Evolutionary conservation across 2,329 filamentous ascomycete genomes (phyloP), one percentile per base, ranked within the genome.

Genomic region (Lasiodiplodia gonubiensis): DNA sequence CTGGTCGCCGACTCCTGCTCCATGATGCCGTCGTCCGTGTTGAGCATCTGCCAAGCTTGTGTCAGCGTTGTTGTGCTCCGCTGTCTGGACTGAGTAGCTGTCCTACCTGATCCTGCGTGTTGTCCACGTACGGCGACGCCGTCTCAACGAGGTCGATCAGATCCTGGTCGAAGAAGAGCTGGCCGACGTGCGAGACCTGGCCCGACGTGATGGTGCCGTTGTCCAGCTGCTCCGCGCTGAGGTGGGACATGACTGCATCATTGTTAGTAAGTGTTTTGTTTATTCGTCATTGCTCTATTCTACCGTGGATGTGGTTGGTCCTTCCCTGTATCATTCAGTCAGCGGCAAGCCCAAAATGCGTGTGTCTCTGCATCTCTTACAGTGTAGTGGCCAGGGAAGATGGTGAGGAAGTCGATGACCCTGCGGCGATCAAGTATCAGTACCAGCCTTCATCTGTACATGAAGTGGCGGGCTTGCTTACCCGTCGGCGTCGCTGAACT

Each of bases 91-190:
- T 8, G n/a, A 2, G 3, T 10, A 1, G 46, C 73, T 77, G 4
- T 83, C 88, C 1, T 49, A 49, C 57, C n/a, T 85, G 37, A 16
- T 69, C 70, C 65, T 79, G 76, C 21, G 71, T 79, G 71, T 82
- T 82, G 67, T 74, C 78, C 70, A 74, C 78, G 75, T 83, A 82
- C 2, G 85, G 84, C 0, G 73, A 67, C 0, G 77, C 79, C 16
- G 75, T 74, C 69, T 87, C 83, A 67, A 90, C 86, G 48, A 79
- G 69, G 30, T 72, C 71, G 70, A 87, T 83, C 11, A 90, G 83
- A 69, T 81, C 80, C 74, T 89, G 84, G 75, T 90, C 87, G 67
- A 88, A 88, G 82, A 88, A 90, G 61, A 88, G 74, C 74, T 91
- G 89, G 18, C 88, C 88, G 37, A 90, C 82, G 77, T 90, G 88